Evolutionary conservation across 257 asterid genomes (phyloP).

Genomic region (Solanum rostratum): DNA sequence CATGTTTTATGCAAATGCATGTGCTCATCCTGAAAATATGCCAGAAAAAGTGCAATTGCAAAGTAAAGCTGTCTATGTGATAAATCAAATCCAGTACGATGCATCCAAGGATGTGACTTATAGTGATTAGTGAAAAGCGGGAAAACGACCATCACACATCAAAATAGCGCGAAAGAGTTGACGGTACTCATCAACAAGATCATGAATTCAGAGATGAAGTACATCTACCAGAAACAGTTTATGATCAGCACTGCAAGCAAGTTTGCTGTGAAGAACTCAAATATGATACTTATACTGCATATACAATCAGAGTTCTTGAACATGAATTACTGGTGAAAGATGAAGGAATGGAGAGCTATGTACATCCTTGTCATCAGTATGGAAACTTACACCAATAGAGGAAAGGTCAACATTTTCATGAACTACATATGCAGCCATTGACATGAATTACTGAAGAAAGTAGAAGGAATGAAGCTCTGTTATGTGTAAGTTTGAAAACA

Average conservation of each 20-base stretch:
- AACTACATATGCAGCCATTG: background rate
- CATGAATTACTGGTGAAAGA: background rate
- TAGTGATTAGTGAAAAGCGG: background rate
- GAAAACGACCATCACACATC: background rate
- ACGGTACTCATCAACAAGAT: constrained; percentile 58
- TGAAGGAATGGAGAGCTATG: background rate
- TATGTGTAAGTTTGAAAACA: background rate
- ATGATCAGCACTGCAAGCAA: background rate
- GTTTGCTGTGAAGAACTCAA: background rate
- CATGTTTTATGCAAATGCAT: background rate
- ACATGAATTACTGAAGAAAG: background rate
- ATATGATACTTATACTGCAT: background rate
- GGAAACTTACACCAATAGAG: background rate
- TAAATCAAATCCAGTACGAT: constrained; percentile 48
- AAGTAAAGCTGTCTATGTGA: constrained; percentile 11
- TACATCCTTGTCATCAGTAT: background rate
- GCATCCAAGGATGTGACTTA: background rate
- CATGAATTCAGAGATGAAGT: constrained; percentile 53
- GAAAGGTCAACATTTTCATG: background rate
- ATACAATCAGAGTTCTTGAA: background rate
- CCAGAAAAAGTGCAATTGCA: background rate
- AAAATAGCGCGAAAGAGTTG: constrained; percentile 49
- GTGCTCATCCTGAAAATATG: background rate
- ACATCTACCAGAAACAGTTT: constrained; percentile 7
- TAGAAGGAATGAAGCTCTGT: background rate